Conservation (phyloP, 2,329 filamentous ascomycete genomes). For the Sclerotinia glacialis region DNA sequence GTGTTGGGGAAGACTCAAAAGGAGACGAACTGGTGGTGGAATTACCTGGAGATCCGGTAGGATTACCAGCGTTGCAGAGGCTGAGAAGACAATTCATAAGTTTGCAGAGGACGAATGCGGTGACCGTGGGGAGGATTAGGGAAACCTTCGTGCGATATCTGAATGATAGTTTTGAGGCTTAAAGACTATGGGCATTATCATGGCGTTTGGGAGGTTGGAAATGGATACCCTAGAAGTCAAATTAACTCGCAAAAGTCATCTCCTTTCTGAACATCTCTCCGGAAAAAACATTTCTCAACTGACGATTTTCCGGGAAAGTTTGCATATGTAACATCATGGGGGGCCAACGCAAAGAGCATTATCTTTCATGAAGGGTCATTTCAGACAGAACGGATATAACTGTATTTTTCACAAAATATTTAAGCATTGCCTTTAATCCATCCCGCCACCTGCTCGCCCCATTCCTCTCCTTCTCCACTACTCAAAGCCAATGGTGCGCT, state of each 20-base stretch:
- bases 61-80: slow-evolving; percentile 73
- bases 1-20: slow-evolving; percentile 30
- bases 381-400: background rate
- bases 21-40: slow-evolving; percentile 56
- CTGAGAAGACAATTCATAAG: slow-evolving; percentile 74
- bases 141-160: slow-evolving; percentile 66
- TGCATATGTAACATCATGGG: background rate
- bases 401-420: background rate
- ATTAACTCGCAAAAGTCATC: background rate
- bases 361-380: background rate
- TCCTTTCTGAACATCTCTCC: background rate
- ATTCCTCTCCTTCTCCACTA: slow-evolving; percentile 36
- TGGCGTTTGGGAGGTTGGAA: slow-evolving; percentile 22
- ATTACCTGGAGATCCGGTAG: slow-evolving; percentile 63
- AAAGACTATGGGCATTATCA: background rate
- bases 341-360: background rate
- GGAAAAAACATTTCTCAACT: background rate
- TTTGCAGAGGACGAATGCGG: slow-evolving; percentile 67
- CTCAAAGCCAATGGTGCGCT: slow-evolving; percentile 33
- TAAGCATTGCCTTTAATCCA: slow-evolving; percentile 32
- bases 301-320: background rate
- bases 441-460: slow-evolving; percentile 33
- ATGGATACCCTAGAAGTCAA: slow-evolving; percentile 26
- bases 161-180: slow-evolving; percentile 58
- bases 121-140: slow-evolving; percentile 54